A percentile compares a stretch with the other conserved stretches of the same genome.
These are phyloP conservation scores for Tolypocladium tundrense DNA, from an alignment of 2,329 filamentous ascomycete genomes.

Conservation along the genomic window DNA sequence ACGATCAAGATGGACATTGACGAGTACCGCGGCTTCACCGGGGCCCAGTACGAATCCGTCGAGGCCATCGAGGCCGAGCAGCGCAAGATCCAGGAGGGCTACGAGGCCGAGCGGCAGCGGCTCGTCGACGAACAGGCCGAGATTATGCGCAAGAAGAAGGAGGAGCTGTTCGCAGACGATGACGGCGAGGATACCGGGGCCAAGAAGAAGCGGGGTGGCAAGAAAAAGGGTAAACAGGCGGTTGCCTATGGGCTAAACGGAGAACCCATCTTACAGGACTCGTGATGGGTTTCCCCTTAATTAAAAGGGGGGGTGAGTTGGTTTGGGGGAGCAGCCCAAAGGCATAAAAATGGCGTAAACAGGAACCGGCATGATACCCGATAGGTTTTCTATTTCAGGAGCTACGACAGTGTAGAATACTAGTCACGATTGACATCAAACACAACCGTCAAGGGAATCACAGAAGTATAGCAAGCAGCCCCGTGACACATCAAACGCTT, in stretches of 20 bases:
- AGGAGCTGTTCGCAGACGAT: constrained; percentile 37
- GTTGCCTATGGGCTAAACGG: constrained; percentile 26
- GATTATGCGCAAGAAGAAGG: constrained; percentile 34
- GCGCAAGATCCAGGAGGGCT: constrained; percentile 32
- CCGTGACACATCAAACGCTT: background rate
- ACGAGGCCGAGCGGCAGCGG: constrained; percentile 32
- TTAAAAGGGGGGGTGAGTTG: background rate
- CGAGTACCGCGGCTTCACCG: constrained; percentile 46
- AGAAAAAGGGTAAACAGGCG: constrained; percentile 19
- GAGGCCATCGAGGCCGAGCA: constrained; percentile 47
- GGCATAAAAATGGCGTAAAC: background rate
- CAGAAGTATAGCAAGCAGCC: background rate
- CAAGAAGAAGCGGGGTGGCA: constrained; percentile 24
- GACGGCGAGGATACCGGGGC: constrained; percentile 12
- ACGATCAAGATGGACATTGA: constrained; percentile 48
- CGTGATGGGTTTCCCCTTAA: background rate
- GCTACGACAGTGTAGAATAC: background rate
- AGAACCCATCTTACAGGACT: constrained; percentile 19
- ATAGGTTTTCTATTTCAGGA: background rate
- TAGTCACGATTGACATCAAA: background rate
- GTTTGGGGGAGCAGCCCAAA: background rate
- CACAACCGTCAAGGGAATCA: background rate
- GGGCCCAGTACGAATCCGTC: constrained; percentile 42
- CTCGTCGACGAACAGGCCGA: constrained; percentile 36
- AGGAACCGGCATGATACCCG: constrained; percentile 1